These are phyloP conservation scores for Xylona heveae DNA, from an alignment of 495 filamentous ascomycete genomes.

Conservation along the genomic window DNA sequence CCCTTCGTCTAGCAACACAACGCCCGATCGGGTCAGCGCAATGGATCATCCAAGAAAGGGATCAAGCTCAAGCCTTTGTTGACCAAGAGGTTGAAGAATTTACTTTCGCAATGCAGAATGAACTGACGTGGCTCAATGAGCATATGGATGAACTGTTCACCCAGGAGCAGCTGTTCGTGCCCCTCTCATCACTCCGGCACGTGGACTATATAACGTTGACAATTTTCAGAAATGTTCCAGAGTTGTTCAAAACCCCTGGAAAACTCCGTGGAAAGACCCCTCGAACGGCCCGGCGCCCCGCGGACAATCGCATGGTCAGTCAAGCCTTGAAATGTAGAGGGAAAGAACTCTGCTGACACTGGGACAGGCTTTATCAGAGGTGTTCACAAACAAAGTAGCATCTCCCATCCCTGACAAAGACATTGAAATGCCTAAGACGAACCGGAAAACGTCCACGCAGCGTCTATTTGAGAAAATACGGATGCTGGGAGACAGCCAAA, in stretches of 20 bases:
- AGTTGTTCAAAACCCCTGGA: slow-evolving; percentile 90
- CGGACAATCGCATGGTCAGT: slow-evolving; percentile 48
- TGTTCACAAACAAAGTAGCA: slow-evolving; percentile 28
- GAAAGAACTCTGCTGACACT: slow-evolving; percentile 15
- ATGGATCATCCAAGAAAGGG: slow-evolving; percentile 48
- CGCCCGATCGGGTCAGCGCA: slow-evolving; percentile 39
- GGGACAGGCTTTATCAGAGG: slow-evolving; percentile 24
- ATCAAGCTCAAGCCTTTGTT: slow-evolving; percentile 36
- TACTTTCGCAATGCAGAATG: slow-evolving; percentile 68
- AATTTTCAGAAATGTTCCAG: slow-evolving; percentile 49
- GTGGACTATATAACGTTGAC: slow-evolving; percentile 15
- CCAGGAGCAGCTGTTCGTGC: slow-evolving; percentile 55
- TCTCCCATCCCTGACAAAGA: slow-evolving; percentile 12
- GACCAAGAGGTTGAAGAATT: slow-evolving; percentile 72
- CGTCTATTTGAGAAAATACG: slow-evolving; percentile 80
- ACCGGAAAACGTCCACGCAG: slow-evolving; percentile 83
- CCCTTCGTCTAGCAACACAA: slow-evolving; percentile 23
- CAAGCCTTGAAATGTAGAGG: slow-evolving; percentile 10
- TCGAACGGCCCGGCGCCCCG: slow-evolving; percentile 49
- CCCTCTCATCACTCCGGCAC: slow-evolving; percentile 3
- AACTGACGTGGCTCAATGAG: slow-evolving; percentile 90
- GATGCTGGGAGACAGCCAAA: slow-evolving; percentile 84
- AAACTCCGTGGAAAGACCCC: slow-evolving; percentile 90
- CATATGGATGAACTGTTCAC: slow-evolving; percentile 91
- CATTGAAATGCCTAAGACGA: slow-evolving; percentile 26